These are phyloP conservation scores for Glarea lozoyensis DNA, from an alignment of 495 filamentous ascomycete species.

Conservation along the genomic window DNA sequence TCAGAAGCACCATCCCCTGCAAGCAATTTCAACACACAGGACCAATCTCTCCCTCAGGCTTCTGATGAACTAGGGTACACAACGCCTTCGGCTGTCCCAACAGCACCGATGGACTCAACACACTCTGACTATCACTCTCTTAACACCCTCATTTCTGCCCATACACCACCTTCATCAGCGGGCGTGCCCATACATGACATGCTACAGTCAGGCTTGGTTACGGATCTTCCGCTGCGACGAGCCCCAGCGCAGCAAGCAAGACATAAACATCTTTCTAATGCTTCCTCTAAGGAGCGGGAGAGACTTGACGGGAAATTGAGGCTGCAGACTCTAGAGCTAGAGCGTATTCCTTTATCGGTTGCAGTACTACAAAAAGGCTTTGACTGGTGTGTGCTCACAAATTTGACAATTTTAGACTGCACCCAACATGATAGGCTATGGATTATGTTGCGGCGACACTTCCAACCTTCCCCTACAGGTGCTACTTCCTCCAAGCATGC, in stretches of 20 bases:
- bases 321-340: conserved; percentile 71
- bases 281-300: conserved; percentile 10
- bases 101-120: background rate
- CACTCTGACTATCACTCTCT: conserved; percentile 13
- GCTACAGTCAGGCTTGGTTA: background rate
- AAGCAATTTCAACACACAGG: conserved; percentile 7
- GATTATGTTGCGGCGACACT: conserved; percentile 66
- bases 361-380: conserved; percentile 59
- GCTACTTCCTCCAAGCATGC: conserved; percentile 14
- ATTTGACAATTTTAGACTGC: conserved; percentile 75
- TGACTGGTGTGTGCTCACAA: conserved; percentile 74
- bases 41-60: background rate
- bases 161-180: background rate
- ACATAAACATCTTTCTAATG: conserved; percentile 15
- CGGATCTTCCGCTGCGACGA: conserved; percentile 11
- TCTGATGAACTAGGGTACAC: conserved; percentile 1
- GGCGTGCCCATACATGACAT: background rate
- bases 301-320: conserved; percentile 46
- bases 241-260: conserved; percentile 7
- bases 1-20: conserved; percentile 5
- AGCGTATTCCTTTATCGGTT: conserved; percentile 68
- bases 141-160: conserved; percentile 9
- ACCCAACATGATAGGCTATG: conserved; percentile 71
- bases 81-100: background rate
- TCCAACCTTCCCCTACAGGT: conserved; percentile 43